A percentile compares a stretch with the other conserved stretches of the same genome.
phyloP scores from a whole-genome alignment of 1,284 basidiomycete species.

The Melampsora larici-populina region DNA sequence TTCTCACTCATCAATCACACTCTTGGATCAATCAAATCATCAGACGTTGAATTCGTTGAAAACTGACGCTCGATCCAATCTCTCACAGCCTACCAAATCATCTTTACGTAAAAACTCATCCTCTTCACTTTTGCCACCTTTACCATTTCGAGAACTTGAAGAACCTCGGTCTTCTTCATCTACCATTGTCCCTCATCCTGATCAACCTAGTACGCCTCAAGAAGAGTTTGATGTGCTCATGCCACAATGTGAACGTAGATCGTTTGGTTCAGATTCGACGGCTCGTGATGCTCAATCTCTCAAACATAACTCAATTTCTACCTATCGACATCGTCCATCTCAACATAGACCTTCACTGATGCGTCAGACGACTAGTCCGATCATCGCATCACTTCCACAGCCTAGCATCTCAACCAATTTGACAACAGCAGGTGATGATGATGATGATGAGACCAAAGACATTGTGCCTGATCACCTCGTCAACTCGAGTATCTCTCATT shows the following conservation, averaged over 20 bases:
- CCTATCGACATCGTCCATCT: background rate
- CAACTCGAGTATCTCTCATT: slow-evolving; percentile 6
- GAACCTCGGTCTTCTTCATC: too few relatives aligned
- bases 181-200: background rate
- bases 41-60: too few relatives aligned
- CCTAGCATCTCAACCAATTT: background rate
- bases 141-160: too few relatives aligned
- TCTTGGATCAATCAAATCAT: too few relatives aligned
- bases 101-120: too few relatives aligned
- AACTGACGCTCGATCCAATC: too few relatives aligned
- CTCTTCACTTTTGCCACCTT: too few relatives aligned
- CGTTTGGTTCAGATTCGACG: slow-evolving; percentile 25
- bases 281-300: slow-evolving; percentile 6
- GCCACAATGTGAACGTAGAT: slow-evolving; percentile 11
- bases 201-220: background rate
- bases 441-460: slow-evolving; percentile 9
- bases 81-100: too few relatives aligned
- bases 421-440: slow-evolving; percentile 3
- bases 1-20: slow-evolving; percentile 1
- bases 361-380: background rate
- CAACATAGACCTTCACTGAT: background rate
- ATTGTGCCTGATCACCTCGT: slow-evolving; percentile 14
- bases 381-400: background rate
- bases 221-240: background rate
- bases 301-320: background rate